phyloP scores from a whole-genome alignment of 768 basidiomycete species.

The Amanita inopinata region DNA sequence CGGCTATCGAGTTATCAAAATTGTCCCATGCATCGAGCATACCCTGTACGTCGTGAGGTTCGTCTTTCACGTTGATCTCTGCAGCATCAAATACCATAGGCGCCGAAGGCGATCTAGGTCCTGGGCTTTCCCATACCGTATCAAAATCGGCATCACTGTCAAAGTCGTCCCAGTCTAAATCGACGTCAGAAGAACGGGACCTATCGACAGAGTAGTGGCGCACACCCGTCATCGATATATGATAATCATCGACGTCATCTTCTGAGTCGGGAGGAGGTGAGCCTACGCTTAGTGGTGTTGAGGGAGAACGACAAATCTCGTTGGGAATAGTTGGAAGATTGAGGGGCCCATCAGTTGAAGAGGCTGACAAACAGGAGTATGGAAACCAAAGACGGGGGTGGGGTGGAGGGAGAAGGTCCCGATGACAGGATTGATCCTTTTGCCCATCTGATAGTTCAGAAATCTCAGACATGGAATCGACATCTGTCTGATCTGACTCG shows the following conservation, averaged over 20 bases:
- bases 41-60: constrained; percentile 51
- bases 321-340: constrained; percentile 14
- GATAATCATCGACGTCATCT: constrained; percentile 45
- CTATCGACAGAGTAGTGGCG: constrained; percentile 22
- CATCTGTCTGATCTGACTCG: constrained; percentile 27
- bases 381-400: no score
- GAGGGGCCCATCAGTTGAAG: no score
- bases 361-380: no score
- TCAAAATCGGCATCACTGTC: constrained; percentile 54
- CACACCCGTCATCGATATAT: constrained; percentile 32
- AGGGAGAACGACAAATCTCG: constrained; percentile 45
- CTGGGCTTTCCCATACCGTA: constrained; percentile 53
- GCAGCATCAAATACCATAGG: constrained; percentile 24
- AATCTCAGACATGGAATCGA: constrained; percentile 35
- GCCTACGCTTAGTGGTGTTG: constrained; percentile 43
- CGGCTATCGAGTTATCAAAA: constrained; percentile 36
- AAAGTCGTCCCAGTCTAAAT: constrained; percentile 34
- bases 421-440: constrained; percentile 15
- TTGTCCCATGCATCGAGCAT: constrained; percentile 67
- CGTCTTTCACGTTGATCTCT: constrained; percentile 43
- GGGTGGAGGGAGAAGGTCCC: constrained; percentile 18
- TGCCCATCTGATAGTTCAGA: constrained; percentile 10
- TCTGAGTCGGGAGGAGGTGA: constrained; percentile 71
- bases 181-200: constrained; percentile 16
- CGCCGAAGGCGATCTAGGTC: constrained; percentile 53